Evolutionary conservation across 2,329 filamentous ascomycete genomes (phyloP), one percentile per base, ranked within the genome.

Genomic region (Teratosphaeria destructans): DNA sequence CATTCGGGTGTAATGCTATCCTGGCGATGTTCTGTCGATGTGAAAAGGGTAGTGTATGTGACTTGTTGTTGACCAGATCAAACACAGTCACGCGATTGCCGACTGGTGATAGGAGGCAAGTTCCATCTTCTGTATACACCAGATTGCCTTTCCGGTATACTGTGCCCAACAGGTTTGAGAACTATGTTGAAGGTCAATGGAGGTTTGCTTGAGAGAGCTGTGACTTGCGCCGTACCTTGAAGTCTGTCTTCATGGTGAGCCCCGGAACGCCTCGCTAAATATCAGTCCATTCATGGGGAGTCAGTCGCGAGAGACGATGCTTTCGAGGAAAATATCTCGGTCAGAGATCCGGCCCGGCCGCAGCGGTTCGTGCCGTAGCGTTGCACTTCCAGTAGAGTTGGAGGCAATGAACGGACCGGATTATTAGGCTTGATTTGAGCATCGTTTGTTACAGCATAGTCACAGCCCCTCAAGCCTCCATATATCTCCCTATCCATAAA

Each of bases 141-240:
- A 99, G 84, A 75, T 97, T 99, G 77, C 95, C 94, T 83, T 92
- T 90, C 79, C 91, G 90, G 81, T 97, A 99, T 73, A 99, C 94
- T 67, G 94, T 99, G 73, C 94, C 95, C 71, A 99, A 84, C 74
- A 99, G 84, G 77, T 97, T 99, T 74, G 93, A 96, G 78, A 99
- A 99, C 92, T 96, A 70, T 29, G 52, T 39, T 57, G 26, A 35
- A 23, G 29, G 59, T 60, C 43, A 60, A 53, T 53, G 7, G 19
- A 14, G 29, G 26, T 35, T 19, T 3, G 47, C n/a, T 43, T 32
- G 49, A 56, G 34, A 37, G 37, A 57, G 34, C 8, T 35, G 54
- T 23, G n/a, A 14, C 16, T 55, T 19, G 29, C 43, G 49, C 58
- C 61, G 60, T 77, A 95, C 93, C 85, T 94, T 95, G 76, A 97